Evolutionary conservation across 1,284 basidiomycete species (phyloP).

Genomic region (Ustilago crameri): DNA sequence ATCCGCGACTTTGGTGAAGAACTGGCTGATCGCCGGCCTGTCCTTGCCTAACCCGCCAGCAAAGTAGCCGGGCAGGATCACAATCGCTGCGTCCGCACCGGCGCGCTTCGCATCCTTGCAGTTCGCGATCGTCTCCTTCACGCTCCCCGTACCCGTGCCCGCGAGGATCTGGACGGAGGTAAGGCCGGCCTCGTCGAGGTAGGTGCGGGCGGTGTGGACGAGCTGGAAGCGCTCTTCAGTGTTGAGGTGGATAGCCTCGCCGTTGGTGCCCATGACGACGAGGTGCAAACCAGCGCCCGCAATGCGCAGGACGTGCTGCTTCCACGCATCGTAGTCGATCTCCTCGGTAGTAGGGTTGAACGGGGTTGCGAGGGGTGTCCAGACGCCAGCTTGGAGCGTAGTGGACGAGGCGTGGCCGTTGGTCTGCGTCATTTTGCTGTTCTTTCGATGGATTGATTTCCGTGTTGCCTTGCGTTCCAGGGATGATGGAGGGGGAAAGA

Average conservation of each 20-base stretch:
- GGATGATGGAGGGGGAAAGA: not conserved
- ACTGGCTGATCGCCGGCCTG: constrained; percentile 77
- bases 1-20: constrained; percentile 80
- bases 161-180: constrained; percentile 77
- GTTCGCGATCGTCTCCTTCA: constrained; percentile 81
- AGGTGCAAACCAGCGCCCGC: constrained; percentile 80
- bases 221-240: constrained; percentile 78
- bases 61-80: constrained; percentile 86
- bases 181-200: constrained; percentile 77
- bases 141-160: constrained; percentile 83
- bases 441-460: too few relatives aligned
- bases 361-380: constrained; percentile 86
- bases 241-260: constrained; percentile 81
- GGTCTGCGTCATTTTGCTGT: constrained; percentile 28
- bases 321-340: constrained; percentile 79
- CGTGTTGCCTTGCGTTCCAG: too few relatives aligned
- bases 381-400: constrained; percentile 75
- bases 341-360: constrained; percentile 79
- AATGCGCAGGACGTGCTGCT: constrained; percentile 78
- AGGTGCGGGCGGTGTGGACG: constrained; percentile 78
- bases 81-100: constrained; percentile 85
- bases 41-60: constrained; percentile 77
- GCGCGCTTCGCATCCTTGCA: constrained; percentile 79
- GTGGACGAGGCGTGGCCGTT: constrained; percentile 11
- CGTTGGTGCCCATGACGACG: constrained; percentile 83